Evolutionary conservation across 2,329 filamentous ascomycete genomes (phyloP), one percentile per base, ranked within the genome.

Genomic region (Aspergillus hiratsukae): DNA sequence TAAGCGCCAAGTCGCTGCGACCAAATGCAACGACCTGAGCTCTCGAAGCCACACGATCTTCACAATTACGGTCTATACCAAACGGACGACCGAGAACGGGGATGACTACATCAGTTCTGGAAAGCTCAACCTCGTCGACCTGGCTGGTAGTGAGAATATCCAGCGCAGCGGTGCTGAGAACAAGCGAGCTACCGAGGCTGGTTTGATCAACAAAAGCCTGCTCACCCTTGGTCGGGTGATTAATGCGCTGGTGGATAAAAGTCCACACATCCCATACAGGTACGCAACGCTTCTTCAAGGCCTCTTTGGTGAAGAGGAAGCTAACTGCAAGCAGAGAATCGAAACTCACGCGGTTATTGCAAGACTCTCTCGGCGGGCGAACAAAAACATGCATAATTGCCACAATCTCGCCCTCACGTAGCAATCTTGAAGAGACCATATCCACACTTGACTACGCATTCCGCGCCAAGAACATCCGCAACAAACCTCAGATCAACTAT

Each of bases 351-450:
- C 86, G 94, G 21, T 79, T 99, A 3, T 80, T 99, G 21, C 95
- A 99, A 85, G 95, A 99, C 71, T 99, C 95, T 0, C 83, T 99
- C 0, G 94, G 94, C 59, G 94, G 94, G 3, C 86, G 89, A 52
- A 99, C 95, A 1, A 99, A 99, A 72, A 99, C 94, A 0, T 99
- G 94, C 78, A 99, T 99, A 63, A 97, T 99, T 68, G 94, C 94
- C 5, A 99, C 94, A 0, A 83, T 99, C 43, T 97, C 94, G 2
- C 92, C 94, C 1, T 91, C 92, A 7, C 95, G 94, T 74, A 92
- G 88, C 74, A 99, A 97, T 66, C 80, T 99, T 1, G 94, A 99
- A 69, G 94, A 99, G 74, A 99, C 95, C 0, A 97, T 99, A 58
- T 97, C 94, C 0, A 99, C 95, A 0, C 82, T 99, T 1, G 94